These are phyloP conservation scores for Lactarius hengduanensis DNA, from an alignment of 768 basidiomycete species.

Conservation along the genomic window DNA sequence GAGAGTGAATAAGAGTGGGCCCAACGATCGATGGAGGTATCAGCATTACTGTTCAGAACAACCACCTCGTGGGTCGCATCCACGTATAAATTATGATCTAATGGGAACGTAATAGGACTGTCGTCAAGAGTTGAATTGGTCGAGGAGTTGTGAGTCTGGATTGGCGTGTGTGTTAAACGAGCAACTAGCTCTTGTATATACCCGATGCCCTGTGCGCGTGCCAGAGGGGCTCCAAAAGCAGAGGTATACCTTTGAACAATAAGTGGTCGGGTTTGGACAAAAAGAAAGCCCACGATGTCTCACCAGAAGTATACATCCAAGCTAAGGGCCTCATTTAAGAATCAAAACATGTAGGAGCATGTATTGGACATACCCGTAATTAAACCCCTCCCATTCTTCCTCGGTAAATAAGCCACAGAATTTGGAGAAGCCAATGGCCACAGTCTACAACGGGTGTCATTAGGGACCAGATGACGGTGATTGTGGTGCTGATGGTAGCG, in stretches of 20 bases:
- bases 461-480: neutral
- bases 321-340: slow-evolving; percentile 36
- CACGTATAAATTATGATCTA: slow-evolving; percentile 72
- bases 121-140: slow-evolving; percentile 83
- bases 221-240: slow-evolving; percentile 80
- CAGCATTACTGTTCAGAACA: slow-evolving; percentile 67
- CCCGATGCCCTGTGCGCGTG: slow-evolving; percentile 73
- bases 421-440: slow-evolving; percentile 85
- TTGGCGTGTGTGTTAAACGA: slow-evolving; percentile 74
- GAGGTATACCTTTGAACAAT: slow-evolving; percentile 51
- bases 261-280: neutral
- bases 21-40: slow-evolving; percentile 2
- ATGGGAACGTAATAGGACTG: slow-evolving; percentile 64
- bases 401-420: slow-evolving; percentile 90
- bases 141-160: slow-evolving; percentile 69
- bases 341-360: slow-evolving; percentile 44
- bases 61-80: slow-evolving; percentile 94
- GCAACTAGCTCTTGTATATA: slow-evolving; percentile 83
- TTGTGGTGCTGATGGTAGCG: neutral
- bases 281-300: neutral
- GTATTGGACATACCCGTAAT: slow-evolving; percentile 58
- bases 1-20: slow-evolving; percentile 4
- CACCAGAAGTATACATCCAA: slow-evolving; percentile 67
- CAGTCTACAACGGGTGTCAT: slow-evolving; percentile 53
- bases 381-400: slow-evolving; percentile 92